A percentile compares a stretch with the other conserved stretches of the same genome.
phyloP scores from a whole-genome alignment of 2,329 filamentous ascomycete genomes.

The Hyphodiscus sp. region DNA sequence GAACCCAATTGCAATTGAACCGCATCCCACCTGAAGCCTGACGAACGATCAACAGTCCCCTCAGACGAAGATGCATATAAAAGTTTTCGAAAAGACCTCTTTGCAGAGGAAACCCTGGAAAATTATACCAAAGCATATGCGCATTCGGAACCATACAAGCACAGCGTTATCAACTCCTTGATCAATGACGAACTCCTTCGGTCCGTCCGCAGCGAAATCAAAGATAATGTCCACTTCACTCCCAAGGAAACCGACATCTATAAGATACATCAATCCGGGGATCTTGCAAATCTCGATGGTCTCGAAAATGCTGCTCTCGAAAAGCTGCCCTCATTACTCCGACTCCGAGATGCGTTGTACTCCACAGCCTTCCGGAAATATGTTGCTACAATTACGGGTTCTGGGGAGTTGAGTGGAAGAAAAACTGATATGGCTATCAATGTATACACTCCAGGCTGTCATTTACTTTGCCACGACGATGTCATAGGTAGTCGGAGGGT shows the following conservation, averaged over 20 bases:
- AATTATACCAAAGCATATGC: conserved; percentile 58
- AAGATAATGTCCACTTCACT: conserved; percentile 86
- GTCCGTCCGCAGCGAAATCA: conserved; percentile 81
- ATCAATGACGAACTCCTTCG: conserved; percentile 79
- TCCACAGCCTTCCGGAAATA: conserved; percentile 85
- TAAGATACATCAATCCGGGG: conserved; percentile 97
- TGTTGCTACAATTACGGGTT: conserved; percentile 76
- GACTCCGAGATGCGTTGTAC: conserved; percentile 91
- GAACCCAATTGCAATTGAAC: conserved; percentile 15
- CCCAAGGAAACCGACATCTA: conserved; percentile 99
- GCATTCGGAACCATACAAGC: conserved; percentile 70
- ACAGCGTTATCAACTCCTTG: conserved; percentile 78
- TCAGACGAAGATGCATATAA: conserved; percentile 27
- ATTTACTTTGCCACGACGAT: conserved; percentile 94
- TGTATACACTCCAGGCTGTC: conserved; percentile 93
- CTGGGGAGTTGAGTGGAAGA: conserved; percentile 78
- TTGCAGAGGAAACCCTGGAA: conserved; percentile 51
- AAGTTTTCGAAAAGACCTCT: conserved; percentile 60
- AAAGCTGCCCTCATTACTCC: conserved; percentile 82
- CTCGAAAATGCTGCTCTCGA: conserved; percentile 79
- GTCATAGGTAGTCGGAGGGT: conserved; percentile 95
- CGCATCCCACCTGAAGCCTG: conserved; percentile 10
- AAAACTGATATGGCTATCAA: conserved; percentile 99
- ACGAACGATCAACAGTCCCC: conserved; percentile 20
- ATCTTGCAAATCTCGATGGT: conserved; percentile 93